Percentiles rank a stretch among this genome's conserved stretches.
Conservation (phyloP, 306 rosid species). For the Glycine latifolia region DNA sequence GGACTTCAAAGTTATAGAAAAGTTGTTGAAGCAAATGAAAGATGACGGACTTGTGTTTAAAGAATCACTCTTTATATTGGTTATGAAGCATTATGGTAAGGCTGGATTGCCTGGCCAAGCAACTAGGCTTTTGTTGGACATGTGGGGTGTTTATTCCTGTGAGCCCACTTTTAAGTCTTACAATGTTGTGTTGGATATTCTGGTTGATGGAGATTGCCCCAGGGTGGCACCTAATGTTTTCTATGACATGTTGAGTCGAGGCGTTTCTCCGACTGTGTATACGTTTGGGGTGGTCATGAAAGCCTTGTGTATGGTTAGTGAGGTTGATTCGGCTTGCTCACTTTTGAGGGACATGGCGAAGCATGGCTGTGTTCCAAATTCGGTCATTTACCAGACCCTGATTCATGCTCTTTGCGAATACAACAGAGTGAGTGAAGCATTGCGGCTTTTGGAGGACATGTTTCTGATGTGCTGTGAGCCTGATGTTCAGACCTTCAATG, state of each 20-base stretch:
- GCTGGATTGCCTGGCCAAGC: conserved; percentile 90
- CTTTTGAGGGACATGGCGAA: conserved; percentile 89
- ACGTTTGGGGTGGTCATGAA: conserved; percentile 86
- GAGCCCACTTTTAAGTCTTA: conserved; percentile 79
- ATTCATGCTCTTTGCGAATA: conserved; percentile 78
- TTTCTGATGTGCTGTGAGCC: conserved; percentile 89
- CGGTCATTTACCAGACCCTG: conserved; percentile 84
- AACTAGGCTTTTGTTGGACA: conserved; percentile 85
- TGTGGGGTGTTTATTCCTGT: conserved; percentile 70
- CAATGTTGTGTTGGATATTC: conserved; percentile 78
- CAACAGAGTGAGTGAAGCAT: conserved; percentile 71
- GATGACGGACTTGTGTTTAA: conserved; percentile 71
- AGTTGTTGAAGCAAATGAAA: conserved; percentile 79
- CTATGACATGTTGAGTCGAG: conserved; percentile 86
- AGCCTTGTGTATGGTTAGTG: conserved; percentile 76
- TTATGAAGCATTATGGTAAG: conserved; percentile 77
- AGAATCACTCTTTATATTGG: conserved; percentile 78
- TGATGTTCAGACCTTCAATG: conserved; percentile 89
- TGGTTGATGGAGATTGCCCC: conserved; percentile 78
- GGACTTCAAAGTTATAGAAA: conserved; percentile 76
- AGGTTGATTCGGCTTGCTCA: conserved; percentile 87
- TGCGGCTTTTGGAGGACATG: conserved; percentile 87
- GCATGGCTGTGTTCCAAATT: conserved; percentile 91
- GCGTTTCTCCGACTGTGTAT: conserved; percentile 71
- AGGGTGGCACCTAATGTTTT: conserved; percentile 74